Conservation (phyloP, 78 protist species). For the Dictyostelium capitatum region DNA sequence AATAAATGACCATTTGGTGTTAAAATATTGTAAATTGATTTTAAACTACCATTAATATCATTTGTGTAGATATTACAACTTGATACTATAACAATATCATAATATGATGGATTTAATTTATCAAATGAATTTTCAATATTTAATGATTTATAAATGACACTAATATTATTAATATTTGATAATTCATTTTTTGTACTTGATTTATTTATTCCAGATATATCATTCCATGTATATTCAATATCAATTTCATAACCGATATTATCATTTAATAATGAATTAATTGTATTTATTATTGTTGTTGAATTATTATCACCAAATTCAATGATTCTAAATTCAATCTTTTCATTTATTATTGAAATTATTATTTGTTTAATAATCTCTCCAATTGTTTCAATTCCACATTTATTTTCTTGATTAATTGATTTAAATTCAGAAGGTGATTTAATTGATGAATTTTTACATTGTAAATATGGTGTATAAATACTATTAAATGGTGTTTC, state of each 20-base stretch:
- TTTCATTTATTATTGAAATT: not conserved
- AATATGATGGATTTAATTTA: conserved; percentile 9
- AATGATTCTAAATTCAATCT: conserved; percentile 7
- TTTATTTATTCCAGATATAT: too few species aligned
- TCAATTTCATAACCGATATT: not conserved
- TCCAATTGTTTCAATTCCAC: not conserved
- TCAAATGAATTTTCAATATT: not conserved
- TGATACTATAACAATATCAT: not conserved
- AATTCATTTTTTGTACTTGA: not conserved
- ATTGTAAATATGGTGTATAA: not conserved
- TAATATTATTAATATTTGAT: not conserved
- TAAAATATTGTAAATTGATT: not conserved
- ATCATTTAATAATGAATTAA: not conserved
- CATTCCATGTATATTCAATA: conserved; percentile 15
- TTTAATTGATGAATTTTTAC: not conserved
- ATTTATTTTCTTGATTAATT: not conserved
- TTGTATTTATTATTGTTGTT: not conserved
- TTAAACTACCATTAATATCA: not conserved
- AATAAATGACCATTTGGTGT: not conserved
- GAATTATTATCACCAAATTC: not conserved
- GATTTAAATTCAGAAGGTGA: not conserved
- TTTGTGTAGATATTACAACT: not conserved
- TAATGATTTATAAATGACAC: not conserved
- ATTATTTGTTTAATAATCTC: too few species aligned
- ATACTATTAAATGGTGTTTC: not conserved